Conservation (phyloP, 768 basidiomycete genomes). For the Clitopilus passeckerianus region DNA sequence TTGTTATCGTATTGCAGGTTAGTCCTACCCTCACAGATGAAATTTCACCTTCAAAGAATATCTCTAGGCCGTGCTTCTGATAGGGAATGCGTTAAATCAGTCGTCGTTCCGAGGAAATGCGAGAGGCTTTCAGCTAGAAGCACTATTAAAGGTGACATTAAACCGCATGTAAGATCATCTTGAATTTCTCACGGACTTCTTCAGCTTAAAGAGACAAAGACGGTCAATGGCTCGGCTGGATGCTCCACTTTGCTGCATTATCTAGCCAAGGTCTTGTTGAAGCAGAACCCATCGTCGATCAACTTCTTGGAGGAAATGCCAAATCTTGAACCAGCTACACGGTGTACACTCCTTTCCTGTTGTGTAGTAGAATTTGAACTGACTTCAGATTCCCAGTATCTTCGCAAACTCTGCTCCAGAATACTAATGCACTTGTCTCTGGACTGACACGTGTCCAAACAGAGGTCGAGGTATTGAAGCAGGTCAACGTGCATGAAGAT, state of each 20-base stretch:
- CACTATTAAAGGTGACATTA: constrained; percentile 64
- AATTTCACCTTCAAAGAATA: not conserved
- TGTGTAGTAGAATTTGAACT: not conserved
- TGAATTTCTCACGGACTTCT: not conserved
- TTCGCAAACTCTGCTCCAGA: constrained; percentile 55
- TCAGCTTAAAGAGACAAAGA: constrained; percentile 82
- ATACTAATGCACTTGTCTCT: constrained; percentile 49
- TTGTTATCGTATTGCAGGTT: constrained; percentile 71
- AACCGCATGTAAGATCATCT: not conserved
- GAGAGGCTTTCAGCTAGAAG: constrained; percentile 78
- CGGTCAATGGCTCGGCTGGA: constrained; percentile 55
- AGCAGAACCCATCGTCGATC: constrained; percentile 59
- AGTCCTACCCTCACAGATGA: constrained; percentile 6
- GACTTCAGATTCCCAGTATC: constrained; percentile 48
- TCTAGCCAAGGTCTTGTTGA: constrained; percentile 68
- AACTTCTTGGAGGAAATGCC: constrained; percentile 79
- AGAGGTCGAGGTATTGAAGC: constrained; percentile 46
- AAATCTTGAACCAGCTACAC: constrained; percentile 76
- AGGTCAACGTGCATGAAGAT: constrained; percentile 23
- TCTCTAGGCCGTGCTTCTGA: constrained; percentile 57
- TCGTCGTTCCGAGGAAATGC: constrained; percentile 83
- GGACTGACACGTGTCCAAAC: constrained; percentile 53
- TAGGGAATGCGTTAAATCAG: constrained; percentile 82
- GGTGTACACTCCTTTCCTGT: constrained; percentile 41
- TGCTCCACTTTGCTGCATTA: constrained; percentile 93